These are phyloP conservation scores for Mimosa bimucronata DNA, from an alignment of 306 rosid species.

Conservation along the genomic window DNA sequence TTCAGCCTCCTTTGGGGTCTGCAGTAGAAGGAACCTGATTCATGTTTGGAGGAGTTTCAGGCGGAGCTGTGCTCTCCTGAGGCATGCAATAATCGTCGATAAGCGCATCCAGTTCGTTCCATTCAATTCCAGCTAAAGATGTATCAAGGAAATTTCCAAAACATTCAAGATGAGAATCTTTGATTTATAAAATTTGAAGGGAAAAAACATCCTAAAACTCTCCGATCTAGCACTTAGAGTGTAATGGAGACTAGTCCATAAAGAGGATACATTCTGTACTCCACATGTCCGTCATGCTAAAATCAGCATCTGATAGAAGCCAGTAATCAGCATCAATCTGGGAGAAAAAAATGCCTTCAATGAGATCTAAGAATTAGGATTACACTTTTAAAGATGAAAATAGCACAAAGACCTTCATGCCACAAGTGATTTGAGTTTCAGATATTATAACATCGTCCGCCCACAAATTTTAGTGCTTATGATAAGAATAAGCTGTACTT, in stretches of 20 bases:
- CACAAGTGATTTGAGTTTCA: slow-evolving; percentile 8
- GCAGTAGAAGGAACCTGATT: slow-evolving; percentile 57
- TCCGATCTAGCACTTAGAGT: background rate
- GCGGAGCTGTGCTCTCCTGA: slow-evolving; percentile 42
- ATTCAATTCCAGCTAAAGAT: slow-evolving; percentile 68
- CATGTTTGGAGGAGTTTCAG: slow-evolving; percentile 51
- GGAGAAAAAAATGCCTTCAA: slow-evolving; percentile 8
- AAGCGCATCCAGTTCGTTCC: slow-evolving; percentile 67
- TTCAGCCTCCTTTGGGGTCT: slow-evolving; percentile 55
- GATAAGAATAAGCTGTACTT: slow-evolving; percentile 8
- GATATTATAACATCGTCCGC: slow-evolving; percentile 12
- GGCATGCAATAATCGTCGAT: slow-evolving; percentile 59
- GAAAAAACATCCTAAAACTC: slow-evolving; percentile 26
- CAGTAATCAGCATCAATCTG: slow-evolving; percentile 96
- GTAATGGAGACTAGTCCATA: background rate
- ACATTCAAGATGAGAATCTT: slow-evolving; percentile 19
- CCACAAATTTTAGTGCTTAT: slow-evolving; percentile 1
- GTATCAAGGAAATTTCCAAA: slow-evolving; percentile 53
- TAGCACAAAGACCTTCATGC: slow-evolving; percentile 6
- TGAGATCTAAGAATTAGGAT: too few species aligned
- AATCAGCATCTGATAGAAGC: slow-evolving; percentile 87
- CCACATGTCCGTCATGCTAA: slow-evolving; percentile 96
- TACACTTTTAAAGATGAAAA: background rate
- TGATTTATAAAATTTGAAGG: background rate
- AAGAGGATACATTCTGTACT: slow-evolving; percentile 72